Evolutionary conservation across 164 flowering plant genomes (phyloP), one percentile per base, ranked within the genome.

Genomic region (Warburgia ugandensis): DNA sequence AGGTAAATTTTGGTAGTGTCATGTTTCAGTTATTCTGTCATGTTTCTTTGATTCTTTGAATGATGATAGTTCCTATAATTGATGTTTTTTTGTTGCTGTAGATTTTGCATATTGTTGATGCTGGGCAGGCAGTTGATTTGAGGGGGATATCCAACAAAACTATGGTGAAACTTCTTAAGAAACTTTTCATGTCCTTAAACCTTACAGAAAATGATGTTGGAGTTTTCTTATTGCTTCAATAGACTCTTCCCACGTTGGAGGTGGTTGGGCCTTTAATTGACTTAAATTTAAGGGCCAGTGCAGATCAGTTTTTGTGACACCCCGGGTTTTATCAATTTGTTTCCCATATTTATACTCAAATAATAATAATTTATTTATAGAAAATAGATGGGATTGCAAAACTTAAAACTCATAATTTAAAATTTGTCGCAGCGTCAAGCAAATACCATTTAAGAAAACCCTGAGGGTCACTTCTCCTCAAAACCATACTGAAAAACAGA

Each of bases 111-210:
- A 85, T 83, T 94, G 68, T 92, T 55, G 98, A 91, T 74, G 76
- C 61, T 66, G 95, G 98, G 39, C 94, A 92, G 71, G 98, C 98
- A 25, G 95, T 92, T 55, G 98, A 92, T 65, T 81, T 81, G 28
- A 73, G 67, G 42, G 95, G 86, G 20, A 64, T 92, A 50, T 72
- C 96, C 10, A 79, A 83, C 46, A 74, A 62, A 47, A 63, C 72
- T 55, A 57, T 91, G 61, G 56, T 59, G 32, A 91, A 75, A 69
- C 69, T 68, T 55, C 60, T 92, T 58, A 79, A 67, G 67, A 81
- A 71, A 74, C 69, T 92, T 22, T 87, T 87, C 45, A 1, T 49
- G 11, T 76, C 90, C 4, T 72, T 87, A 30, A 57, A 68, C 23
- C 90, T 91, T 2, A 70, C 81, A 65, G 79, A 83, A 63, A 73